Base-by-base conservation (phyloP, 2,329 filamentous ascomycete genomes). In the Penicillium sp. region DNA sequence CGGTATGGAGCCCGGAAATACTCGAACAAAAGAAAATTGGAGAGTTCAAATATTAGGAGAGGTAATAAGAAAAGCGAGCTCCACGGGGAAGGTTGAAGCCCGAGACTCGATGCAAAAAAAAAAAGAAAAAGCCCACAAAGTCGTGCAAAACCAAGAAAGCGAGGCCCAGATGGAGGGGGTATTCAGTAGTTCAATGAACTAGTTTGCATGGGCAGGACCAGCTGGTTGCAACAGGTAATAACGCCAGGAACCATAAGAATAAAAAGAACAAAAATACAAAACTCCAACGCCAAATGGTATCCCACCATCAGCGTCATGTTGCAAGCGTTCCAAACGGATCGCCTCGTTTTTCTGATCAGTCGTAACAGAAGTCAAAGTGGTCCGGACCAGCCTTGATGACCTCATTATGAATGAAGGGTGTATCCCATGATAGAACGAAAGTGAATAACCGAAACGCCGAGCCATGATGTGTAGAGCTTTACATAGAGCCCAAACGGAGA, bases 401-500 rank as follows among this genome's bases (percentile, higher is more conserved):
- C 60, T 59, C 39, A 63, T 62, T 62, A 64, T 55, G 51, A 54
- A 39, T 39, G 35, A 39, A 39, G 22, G 39, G 35, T 57, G 55
- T 61, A 56, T 57, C 48, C 53, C 49, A 35, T 35, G 56, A 47
- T 52, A 52, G 52, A 37, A 54, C 37, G 29, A 43, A 53, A 57
- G 49, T 13, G 39, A 57, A 48, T 59, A 58, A 53, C 37, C 47
- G 55, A 53, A 65, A 68, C 66, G 65, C 65, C 66, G 55, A 61
- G 9, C 60, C 52, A 60, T 66, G 60, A 60, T 47, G 39, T 39
- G 56, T 66, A 61, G 58, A 61, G 55, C 59, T 59, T 77, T 73
- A 81, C 74, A 80, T 78, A 47, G 78, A 79, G 57, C 79, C 78
- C 64, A 81, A 68, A 59, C 75, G 74, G 61, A 81, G 68, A 56